Percentiles rank a stretch among this genome's conserved stretches.
phyloP scores from a whole-genome alignment of 345 rosid species.

The Nephelium lappaceum region DNA sequence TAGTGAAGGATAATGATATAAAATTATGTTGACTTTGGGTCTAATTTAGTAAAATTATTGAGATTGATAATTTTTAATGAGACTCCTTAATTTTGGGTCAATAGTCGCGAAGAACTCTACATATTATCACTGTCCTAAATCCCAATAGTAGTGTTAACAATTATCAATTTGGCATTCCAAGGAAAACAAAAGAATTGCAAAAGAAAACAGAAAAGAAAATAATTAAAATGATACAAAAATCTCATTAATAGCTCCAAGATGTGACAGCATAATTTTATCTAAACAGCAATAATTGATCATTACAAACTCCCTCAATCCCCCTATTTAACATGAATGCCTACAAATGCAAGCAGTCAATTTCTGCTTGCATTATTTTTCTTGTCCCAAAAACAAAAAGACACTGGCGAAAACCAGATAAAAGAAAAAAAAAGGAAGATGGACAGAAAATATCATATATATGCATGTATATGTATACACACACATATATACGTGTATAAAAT shows the following conservation, averaged over 20 bases:
- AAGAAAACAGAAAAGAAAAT: background rate
- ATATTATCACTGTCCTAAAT: no score
- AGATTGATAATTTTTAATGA: no score
- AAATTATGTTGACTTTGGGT: no score
- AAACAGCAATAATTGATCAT: background rate
- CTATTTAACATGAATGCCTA: background rate
- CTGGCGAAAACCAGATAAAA: background rate
- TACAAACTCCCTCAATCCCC: background rate
- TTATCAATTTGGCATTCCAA: background rate
- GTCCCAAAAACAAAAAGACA: background rate
- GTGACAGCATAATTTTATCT: constrained; percentile 3
- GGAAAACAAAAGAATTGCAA: background rate
- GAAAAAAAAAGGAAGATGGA: background rate
- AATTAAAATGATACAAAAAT: background rate
- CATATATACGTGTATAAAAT: no score
- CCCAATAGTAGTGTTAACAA: background rate
- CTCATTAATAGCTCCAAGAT: background rate
- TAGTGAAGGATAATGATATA: no score
- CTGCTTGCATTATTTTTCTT: background rate
- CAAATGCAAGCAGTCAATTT: background rate
- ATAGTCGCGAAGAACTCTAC: no score
- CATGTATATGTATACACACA: background rate
- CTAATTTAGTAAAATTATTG: no score
- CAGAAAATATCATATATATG: background rate
- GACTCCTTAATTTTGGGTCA: no score